Conservation (phyloP, 768 basidiomycete species). For the Naganishia vaughanmartiniae region DNA sequence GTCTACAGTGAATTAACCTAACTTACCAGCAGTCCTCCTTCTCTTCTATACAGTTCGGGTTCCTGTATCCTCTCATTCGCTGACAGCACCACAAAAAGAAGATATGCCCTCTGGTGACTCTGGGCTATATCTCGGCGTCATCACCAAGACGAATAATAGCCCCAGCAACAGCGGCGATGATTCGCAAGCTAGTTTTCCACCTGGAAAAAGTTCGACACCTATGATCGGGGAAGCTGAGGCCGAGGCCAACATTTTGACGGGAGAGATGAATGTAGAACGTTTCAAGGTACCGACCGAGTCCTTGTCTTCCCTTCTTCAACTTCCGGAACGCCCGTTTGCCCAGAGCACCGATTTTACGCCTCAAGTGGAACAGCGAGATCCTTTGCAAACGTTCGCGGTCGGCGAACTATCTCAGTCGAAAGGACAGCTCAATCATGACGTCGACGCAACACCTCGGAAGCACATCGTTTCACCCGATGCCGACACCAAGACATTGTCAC, state of each 20-base stretch:
- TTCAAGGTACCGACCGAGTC: not conserved
- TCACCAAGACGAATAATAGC: too few relatives aligned
- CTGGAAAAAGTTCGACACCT: not conserved
- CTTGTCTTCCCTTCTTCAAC: not conserved
- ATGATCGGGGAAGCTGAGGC: not conserved
- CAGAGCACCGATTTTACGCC: not conserved
- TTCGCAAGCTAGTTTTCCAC: not conserved
- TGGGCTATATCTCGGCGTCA: not conserved
- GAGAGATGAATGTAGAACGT: not conserved
- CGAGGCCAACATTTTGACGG: too few relatives aligned
- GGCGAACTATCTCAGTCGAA: not conserved
- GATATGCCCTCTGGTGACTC: slow-evolving; percentile 4
- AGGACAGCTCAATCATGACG: not conserved
- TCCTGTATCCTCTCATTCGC: not conserved
- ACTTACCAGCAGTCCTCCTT: not conserved
- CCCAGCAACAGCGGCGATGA: not conserved
- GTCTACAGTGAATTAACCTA: not conserved
- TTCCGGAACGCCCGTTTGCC: not conserved
- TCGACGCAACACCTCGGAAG: not conserved
- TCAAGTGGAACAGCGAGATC: not conserved
- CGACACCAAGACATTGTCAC: too few relatives aligned
- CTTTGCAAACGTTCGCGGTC: not conserved
- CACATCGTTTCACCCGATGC: not conserved
- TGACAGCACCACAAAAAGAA: not conserved
- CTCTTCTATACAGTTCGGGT: not conserved